Evolutionary conservation across 306 rosid genomes (phyloP).

Genomic region (Gillenia trifoliata): DNA sequence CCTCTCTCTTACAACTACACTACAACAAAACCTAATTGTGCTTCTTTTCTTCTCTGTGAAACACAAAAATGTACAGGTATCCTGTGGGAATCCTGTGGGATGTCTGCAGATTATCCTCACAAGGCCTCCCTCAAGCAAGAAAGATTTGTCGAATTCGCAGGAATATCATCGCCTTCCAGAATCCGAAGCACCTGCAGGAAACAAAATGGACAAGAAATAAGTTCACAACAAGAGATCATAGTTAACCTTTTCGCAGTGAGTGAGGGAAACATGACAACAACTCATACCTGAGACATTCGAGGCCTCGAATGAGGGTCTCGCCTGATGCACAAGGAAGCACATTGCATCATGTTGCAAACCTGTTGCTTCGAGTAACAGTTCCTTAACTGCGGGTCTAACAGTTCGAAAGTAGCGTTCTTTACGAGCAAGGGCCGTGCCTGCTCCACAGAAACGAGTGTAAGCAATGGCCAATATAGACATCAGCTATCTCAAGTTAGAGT

Average conservation of each 20-base stretch:
- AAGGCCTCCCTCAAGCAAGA: not conserved
- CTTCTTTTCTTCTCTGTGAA: not conserved
- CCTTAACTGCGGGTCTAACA: conserved; percentile 66
- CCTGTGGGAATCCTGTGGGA: not conserved
- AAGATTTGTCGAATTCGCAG: conserved; percentile 25
- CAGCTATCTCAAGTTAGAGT: not conserved
- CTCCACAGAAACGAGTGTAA: conserved; percentile 16
- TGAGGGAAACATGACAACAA: not conserved
- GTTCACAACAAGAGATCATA: not conserved
- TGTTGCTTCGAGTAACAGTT: conserved; percentile 50
- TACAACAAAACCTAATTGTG: not conserved
- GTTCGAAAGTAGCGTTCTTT: conserved; percentile 42
- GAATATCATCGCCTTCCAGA: conserved; percentile 76
- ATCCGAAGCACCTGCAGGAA: conserved; percentile 68
- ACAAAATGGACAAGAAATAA: not conserved
- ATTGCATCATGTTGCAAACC: conserved; percentile 64
- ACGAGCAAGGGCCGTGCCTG: conserved; percentile 85
- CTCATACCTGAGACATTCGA: conserved; percentile 85
- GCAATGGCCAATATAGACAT: not conserved
- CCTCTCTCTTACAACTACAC: not conserved
- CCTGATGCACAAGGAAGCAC: conserved; percentile 74
- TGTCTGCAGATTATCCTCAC: not conserved
- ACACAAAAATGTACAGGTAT: not conserved
- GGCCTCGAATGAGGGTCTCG: conserved; percentile 72
- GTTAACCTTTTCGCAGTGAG: not conserved